Base-by-base conservation (phyloP, 306 rosid species). In the Lablab purpureus region DNA sequence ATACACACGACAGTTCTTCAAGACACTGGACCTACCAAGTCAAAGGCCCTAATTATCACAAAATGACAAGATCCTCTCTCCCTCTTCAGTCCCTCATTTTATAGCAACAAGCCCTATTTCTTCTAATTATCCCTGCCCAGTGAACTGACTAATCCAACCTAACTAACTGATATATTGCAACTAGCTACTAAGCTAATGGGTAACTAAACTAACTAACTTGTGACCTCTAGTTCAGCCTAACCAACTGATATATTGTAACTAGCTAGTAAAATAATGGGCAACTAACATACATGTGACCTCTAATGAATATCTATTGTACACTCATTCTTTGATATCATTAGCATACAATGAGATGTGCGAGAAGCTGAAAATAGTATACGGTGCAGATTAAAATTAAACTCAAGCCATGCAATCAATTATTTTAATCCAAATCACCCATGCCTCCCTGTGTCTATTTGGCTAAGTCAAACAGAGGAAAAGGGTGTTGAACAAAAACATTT, bases 381-480 rank as follows among this genome's bases (percentile, higher is more conserved):
- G 62, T 75, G 77, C 28, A 47, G 46, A 23, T 59, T 68, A 50
- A 43, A 58, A 67, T 32, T 17, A 12, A 6, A 10, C 46, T 32
- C 37, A 47, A 49, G 58, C 46, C 64, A 28, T 47, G 76, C n/a
- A 66, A 73, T 27, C 73, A 62, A 37, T 50, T 32, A 28, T 67
- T 81, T 27, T 34, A 9, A 68, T 59, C 58, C 34, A 68, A 59
- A 51, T 23, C 77, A 59, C 60, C 37, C 17, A 18, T 75, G 10
- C 64, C 27, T 19, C 6, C 11, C 54, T 41, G 0, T 37, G 51
- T 58, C 30, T 54, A 62, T 43, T 51, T 28, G 45, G 41, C 36
- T 40, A 37, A 37, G 78, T 67, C 55, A 80, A 84, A 55, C 68
- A 80, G 71, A 63, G 71, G 76, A 71, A 19, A 67, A 65, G 23